A percentile compares a stretch with the other conserved stretches of the same genome.
phyloP scores from a whole-genome alignment of 768 basidiomycete species.

The Multifurca ochricompacta region DNA sequence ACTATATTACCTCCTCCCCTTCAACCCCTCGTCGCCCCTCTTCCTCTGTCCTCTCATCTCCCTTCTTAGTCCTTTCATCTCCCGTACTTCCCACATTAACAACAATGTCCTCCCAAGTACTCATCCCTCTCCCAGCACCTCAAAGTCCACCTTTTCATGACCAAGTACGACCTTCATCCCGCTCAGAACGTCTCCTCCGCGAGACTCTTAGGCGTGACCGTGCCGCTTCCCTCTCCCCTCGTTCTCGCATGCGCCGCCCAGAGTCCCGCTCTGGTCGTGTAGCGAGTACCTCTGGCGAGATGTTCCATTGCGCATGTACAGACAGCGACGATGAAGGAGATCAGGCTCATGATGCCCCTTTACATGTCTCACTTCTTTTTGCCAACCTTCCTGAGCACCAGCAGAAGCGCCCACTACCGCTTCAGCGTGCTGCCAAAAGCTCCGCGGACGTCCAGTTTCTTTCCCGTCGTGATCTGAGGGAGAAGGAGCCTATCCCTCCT shows the following conservation, averaged over 20 bases:
- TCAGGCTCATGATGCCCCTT: conserved; percentile 27
- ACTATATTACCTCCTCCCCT: conserved; percentile 14
- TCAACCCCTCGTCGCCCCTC: conserved; percentile 8
- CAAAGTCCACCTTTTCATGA: conserved; percentile 18
- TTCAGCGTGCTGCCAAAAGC: conserved; percentile 15
- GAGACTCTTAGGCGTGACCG: conserved; percentile 44
- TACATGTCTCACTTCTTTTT: conserved; percentile 26
- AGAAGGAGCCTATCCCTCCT: conserved; percentile 17
- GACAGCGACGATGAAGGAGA: conserved; percentile 26
- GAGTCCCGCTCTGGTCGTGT: conserved; percentile 11
- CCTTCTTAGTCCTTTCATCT: conserved; percentile 17
- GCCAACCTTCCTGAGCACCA: conserved; percentile 8
- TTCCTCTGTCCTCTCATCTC: conserved; percentile 3
- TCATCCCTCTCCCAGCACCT: conserved; percentile 22
- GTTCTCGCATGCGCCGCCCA: conserved; percentile 16
- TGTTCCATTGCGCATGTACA: conserved; percentile 22
- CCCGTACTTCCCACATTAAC: conserved; percentile 31
- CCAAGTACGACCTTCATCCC: conserved; percentile 36
- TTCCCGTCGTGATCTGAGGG: conserved; percentile 20
- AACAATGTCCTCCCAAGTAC: conserved; percentile 30
- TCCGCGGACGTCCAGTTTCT: conserved; percentile 19
- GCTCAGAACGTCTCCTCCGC: conserved; percentile 49
- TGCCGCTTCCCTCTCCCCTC: conserved; percentile 27
- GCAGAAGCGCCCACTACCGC: conserved; percentile 9
- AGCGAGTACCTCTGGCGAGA: conserved; percentile 13